A percentile compares a stretch with the other conserved stretches of the same genome.
phyloP scores from a whole-genome alignment of 257 asterid genomes.

The Verbascum thapsus region DNA sequence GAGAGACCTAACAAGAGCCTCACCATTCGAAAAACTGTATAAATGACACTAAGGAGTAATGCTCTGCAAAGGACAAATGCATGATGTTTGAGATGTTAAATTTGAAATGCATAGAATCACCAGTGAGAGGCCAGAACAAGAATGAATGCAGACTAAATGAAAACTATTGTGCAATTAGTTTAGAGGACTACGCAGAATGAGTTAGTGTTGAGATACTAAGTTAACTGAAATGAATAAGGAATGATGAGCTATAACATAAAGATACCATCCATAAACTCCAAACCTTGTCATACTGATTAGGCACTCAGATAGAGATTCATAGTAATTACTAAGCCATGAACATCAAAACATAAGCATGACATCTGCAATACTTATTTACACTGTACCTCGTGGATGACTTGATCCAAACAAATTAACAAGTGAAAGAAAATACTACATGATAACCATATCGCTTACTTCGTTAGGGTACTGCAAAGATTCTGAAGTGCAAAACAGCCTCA shows the following conservation, averaged over 20 bases:
- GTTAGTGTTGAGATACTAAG: slow-evolving; percentile 22
- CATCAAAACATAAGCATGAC: slow-evolving; percentile 26
- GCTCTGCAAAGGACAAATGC: slow-evolving; percentile 21
- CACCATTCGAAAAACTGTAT: slow-evolving; percentile 14
- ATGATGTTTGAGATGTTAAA: slow-evolving; percentile 15
- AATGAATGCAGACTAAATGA: slow-evolving; percentile 13
- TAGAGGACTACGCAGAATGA: slow-evolving; percentile 21
- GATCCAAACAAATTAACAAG: slow-evolving; percentile 9
- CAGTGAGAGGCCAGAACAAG: slow-evolving; percentile 29
- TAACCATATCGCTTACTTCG: not conserved
- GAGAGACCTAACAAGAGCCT: slow-evolving; percentile 29
- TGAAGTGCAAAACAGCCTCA: slow-evolving; percentile 4
- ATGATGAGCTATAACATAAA: slow-evolving; percentile 12
- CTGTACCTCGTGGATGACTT: slow-evolving; percentile 12
- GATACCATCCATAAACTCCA: slow-evolving; percentile 26
- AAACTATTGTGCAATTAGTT: slow-evolving; percentile 10
- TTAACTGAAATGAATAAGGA: not conserved
- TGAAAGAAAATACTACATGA: not conserved
- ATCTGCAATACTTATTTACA: slow-evolving; percentile 35
- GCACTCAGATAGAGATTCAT: slow-evolving; percentile 24
- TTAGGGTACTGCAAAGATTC: not conserved
- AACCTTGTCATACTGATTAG: slow-evolving; percentile 36
- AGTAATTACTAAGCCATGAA: slow-evolving; percentile 27
- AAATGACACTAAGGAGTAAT: not conserved
- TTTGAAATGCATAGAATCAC: slow-evolving; percentile 20